Percentiles rank a stretch among this genome's conserved stretches.
Conservation (phyloP, 2,329 filamentous ascomycete genomes). For the Cercospora nicotianae region DNA sequence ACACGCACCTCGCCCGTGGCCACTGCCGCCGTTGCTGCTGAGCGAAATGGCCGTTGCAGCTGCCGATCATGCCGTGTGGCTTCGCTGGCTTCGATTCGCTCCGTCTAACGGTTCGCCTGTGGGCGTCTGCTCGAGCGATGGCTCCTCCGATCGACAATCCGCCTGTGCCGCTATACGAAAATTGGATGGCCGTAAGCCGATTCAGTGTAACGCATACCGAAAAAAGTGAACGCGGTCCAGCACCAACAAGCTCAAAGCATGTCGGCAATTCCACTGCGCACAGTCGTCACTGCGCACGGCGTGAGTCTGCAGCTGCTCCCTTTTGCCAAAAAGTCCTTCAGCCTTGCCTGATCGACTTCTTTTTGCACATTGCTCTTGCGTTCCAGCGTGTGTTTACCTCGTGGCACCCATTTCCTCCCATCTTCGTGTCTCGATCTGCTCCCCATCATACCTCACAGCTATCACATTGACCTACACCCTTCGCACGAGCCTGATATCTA, state of each 20-base stretch:
- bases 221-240: background rate
- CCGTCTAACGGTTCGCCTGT: background rate
- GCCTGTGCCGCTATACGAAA: background rate
- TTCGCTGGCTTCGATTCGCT: background rate
- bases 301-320: background rate
- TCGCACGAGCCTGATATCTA: constrained; percentile 4
- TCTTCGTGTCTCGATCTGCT: background rate
- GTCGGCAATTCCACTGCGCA: background rate
- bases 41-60: background rate
- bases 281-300: background rate
- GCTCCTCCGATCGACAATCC: constrained; percentile 2
- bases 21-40: background rate
- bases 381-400: constrained; percentile 14
- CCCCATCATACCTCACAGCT: background rate
- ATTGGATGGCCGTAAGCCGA: background rate
- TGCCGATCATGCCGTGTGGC: background rate
- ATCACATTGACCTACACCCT: constrained; percentile 1
- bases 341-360: constrained; percentile 2
- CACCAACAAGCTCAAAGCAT: background rate
- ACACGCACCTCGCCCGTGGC: background rate
- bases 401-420: constrained; percentile 14
- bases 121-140: background rate
- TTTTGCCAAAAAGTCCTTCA: background rate
- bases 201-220: background rate
- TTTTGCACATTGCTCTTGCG: constrained; percentile 18